Evolutionary conservation across 208 protist species (phyloP).

Genomic region (Trypanosoma boissoni): DNA sequence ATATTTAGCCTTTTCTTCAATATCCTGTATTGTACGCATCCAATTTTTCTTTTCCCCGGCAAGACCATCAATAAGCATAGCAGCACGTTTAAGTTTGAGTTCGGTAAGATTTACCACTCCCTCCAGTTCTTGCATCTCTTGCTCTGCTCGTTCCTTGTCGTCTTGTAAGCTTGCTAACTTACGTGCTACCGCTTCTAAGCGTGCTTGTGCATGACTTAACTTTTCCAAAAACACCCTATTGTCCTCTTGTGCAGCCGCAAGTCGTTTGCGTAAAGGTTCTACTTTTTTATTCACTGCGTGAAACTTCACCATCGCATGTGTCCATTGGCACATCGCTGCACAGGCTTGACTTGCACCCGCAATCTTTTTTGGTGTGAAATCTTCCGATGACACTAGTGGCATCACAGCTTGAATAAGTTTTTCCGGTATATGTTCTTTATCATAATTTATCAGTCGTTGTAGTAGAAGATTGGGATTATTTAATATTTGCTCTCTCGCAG

Average conservation of each 20-base stretch:
- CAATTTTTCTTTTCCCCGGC: constrained; percentile 96
- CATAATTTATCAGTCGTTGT: constrained; percentile 93
- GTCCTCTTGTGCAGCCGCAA: constrained; percentile 90
- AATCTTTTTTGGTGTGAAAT: constrained; percentile 95
- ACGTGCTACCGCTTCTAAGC: constrained; percentile 90
- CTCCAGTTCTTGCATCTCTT: constrained; percentile 94
- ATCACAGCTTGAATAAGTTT: constrained; percentile 93
- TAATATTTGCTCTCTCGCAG: constrained; percentile 91
- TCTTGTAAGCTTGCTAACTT: constrained; percentile 92
- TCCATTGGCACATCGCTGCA: constrained; percentile 98
- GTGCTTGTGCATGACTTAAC: constrained; percentile 85
- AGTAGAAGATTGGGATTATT: constrained; percentile 90
- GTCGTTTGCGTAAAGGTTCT: constrained; percentile 87
- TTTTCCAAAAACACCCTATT: constrained; percentile 90
- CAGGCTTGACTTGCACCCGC: constrained; percentile 95
- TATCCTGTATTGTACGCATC: constrained; percentile 84
- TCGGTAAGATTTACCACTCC: constrained; percentile 92
- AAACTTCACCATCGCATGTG: constrained; percentile 97
- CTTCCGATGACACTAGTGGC: constrained; percentile 90
- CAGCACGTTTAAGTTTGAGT: constrained; percentile 93
- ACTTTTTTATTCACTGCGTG: constrained; percentile 96
- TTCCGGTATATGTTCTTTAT: constrained; percentile 96
- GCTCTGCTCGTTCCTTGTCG: constrained; percentile 89
- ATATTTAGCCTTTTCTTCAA: constrained; percentile 83
- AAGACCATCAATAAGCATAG: constrained; percentile 95